Conservation (phyloP, 257 asterid genomes). For the Solanum microdontum region DNA sequence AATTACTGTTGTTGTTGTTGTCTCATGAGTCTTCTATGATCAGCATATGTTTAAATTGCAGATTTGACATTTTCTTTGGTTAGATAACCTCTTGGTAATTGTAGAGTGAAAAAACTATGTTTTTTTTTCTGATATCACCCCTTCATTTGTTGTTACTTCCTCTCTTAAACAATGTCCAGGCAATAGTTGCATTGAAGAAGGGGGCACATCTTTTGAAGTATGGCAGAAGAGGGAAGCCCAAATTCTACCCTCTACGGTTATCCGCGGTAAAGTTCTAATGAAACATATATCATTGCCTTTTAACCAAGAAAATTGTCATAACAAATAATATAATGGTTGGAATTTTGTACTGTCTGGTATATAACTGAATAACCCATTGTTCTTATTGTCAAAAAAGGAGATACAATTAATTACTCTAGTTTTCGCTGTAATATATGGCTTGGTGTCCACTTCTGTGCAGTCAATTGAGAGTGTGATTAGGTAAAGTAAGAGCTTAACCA, state of each 20-base stretch:
- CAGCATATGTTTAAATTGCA: not conserved
- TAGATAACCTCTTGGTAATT: not conserved
- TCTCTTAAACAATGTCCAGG: conserved; percentile 15
- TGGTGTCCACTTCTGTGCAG: not conserved
- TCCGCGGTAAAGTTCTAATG: conserved; percentile 21
- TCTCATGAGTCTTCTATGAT: not conserved
- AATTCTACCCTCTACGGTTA: conserved; percentile 40
- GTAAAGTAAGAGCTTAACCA: not conserved
- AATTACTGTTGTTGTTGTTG: not conserved
- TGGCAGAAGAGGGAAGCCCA: conserved; percentile 38
- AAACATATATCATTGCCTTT: not conserved
- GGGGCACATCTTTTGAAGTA: conserved; percentile 39
- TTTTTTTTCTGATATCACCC: not conserved
- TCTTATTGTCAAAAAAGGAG: not conserved
- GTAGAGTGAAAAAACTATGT: not conserved
- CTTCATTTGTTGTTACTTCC: not conserved
- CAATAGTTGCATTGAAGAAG: conserved; percentile 41
- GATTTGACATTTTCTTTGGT: not conserved
- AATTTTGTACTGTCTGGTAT: not conserved
- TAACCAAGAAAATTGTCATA: not conserved
- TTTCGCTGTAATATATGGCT: not conserved
- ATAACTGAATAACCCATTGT: not conserved
- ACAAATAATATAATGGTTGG: not conserved
- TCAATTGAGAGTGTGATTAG: not conserved
- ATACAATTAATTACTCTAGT: not conserved